phyloP scores from a whole-genome alignment of 1,284 basidiomycete species.

The Salmacisia buchloeana region DNA sequence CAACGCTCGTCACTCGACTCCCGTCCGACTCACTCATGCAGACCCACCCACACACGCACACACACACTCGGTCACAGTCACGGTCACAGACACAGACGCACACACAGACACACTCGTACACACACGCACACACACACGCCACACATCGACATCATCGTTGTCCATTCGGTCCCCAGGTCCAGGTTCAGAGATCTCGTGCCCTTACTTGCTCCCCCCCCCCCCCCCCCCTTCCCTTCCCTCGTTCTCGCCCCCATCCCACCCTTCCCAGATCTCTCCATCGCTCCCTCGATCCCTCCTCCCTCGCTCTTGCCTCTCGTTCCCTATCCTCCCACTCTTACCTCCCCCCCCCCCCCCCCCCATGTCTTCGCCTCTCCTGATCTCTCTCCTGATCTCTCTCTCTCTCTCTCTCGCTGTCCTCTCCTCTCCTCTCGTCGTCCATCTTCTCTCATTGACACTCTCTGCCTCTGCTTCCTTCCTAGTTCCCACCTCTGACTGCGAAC shows the following conservation, averaged over 20 bases:
- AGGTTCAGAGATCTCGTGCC: no score
- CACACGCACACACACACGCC: no score
- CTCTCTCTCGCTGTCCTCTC: neutral
- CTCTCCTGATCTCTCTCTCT: neutral
- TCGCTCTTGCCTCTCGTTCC: neutral
- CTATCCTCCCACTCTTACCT: no score
- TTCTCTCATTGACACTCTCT: neutral
- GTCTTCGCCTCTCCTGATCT: neutral
- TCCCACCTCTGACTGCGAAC: no score
- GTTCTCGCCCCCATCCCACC: neutral
- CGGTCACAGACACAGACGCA: no score
- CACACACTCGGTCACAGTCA: no score
- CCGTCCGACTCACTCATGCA: neutral
- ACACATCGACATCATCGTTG: no score
- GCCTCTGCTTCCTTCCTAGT: neutral
- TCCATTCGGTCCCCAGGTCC: no score
- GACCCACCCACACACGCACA: neutral
- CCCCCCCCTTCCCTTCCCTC: neutral
- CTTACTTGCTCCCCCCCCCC: constrained; percentile 10
- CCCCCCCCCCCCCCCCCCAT: no score
- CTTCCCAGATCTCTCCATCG: neutral
- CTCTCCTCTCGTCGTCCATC: no score
- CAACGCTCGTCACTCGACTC: neutral
- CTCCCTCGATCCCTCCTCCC: no score
- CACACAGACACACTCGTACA: no score